Conservation (phyloP, 2,329 filamentous ascomycete species). For the Bipolaris zeicola region DNA sequence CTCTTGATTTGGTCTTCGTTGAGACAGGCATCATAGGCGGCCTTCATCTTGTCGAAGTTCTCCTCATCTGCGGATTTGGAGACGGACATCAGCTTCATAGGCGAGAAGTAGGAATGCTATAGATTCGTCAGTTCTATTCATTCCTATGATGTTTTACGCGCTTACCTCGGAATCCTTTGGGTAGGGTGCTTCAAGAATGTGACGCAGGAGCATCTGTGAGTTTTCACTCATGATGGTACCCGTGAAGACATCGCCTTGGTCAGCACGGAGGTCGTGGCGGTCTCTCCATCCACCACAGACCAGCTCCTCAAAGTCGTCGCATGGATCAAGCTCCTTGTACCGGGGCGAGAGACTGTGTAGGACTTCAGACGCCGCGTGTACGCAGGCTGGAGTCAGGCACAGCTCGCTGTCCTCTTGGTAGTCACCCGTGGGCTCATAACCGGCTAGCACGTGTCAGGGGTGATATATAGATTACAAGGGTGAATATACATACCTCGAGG, state of each 20-base stretch:
- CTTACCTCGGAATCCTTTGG: constrained; percentile 39
- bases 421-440: constrained; percentile 9
- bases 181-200: constrained; percentile 66
- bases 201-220: constrained; percentile 63
- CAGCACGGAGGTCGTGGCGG: constrained; percentile 67
- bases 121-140: constrained; percentile 1
- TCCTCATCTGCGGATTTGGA: constrained; percentile 58
- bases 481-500: constrained; percentile 12
- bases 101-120: constrained; percentile 59
- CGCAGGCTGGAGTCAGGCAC: constrained; percentile 65
- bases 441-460: constrained; percentile 8
- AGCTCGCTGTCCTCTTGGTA: constrained; percentile 21
- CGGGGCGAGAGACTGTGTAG: constrained; percentile 66
- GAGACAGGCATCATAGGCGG: constrained; percentile 69
- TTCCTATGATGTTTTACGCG: not conserved
- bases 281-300: constrained; percentile 71
- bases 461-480: not conserved
- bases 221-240: constrained; percentile 66
- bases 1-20: constrained; percentile 63
- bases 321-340: constrained; percentile 69
- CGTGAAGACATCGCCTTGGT: constrained; percentile 66
- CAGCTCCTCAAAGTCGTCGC: constrained; percentile 70
- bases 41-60: constrained; percentile 70
- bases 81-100: constrained; percentile 32
- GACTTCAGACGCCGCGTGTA: constrained; percentile 67